Evolutionary conservation across 2,329 filamentous ascomycete species (phyloP), one percentile per base, ranked within the genome.

Genomic region (Fusarium graminum): DNA sequence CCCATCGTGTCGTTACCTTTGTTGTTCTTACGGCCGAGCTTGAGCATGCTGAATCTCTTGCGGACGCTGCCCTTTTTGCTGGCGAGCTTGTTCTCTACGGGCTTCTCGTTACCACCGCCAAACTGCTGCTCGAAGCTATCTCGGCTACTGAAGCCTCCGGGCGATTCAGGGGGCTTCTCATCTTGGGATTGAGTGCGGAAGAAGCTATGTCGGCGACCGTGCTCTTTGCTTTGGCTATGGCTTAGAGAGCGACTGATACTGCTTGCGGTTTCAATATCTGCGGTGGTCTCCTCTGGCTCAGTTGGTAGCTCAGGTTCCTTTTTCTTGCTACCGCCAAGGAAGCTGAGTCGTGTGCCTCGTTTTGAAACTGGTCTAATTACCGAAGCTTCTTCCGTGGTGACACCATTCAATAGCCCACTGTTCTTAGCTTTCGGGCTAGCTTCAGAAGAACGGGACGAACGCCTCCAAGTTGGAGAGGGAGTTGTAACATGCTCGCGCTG

Each of bases 41-140:
- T 92, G 73, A 96, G 82, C 72, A 93, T 82, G 75, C 92, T 95
- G 68, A 96, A 82, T 73, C 93, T 81, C 80, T 93, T 94, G 79
- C 90, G 88, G 68, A 96, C 86, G 58, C 88, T 90, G 34, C 86
- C 86, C 51, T 86, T 85, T 72, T 83, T 83, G 55, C 78, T 75
- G 36, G 80, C 46, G 11, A 76, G 74, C 36, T 78, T 81, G 41
- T 73, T 75, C 30, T 74, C 70, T 1, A 55, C 52, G 22, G 71
- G 52, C 43, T 74, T 69, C 11, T 73, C 65, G 19, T 72, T 71
- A 13, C 70, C 65, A 13, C 65, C 59, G 8, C 65, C 66, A 7
- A 72, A 59, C 14, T 73, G 67, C 46, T 77, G 67, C 36, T 77
- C 75, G 41, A 74, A 58, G 55, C 74, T 78, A 28, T 67, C 71